These are phyloP conservation scores for Eimeria sp. DNA, from an alignment of 169 alveolate genomes.

Conservation along the genomic window DNA sequence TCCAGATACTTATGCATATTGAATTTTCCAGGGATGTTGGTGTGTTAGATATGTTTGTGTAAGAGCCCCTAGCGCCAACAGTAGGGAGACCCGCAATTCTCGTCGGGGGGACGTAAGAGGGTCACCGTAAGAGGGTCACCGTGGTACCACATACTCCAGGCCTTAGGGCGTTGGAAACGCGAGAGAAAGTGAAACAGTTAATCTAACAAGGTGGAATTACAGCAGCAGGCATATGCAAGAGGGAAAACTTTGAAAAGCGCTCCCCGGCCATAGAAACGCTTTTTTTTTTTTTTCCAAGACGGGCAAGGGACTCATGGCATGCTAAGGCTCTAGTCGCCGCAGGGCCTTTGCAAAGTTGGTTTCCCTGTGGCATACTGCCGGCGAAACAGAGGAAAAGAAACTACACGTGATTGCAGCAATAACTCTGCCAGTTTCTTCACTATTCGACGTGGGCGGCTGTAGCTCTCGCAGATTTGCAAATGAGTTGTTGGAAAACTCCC, in stretches of 20 bases:
- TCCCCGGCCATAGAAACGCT: not conserved
- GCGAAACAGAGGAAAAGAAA: not conserved
- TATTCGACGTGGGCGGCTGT: not conserved
- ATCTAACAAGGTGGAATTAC: not conserved
- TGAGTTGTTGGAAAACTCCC: not conserved
- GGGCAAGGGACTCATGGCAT: not conserved
- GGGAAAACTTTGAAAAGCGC: not conserved
- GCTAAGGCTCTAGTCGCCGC: not conserved
- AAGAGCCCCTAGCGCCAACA: not conserved
- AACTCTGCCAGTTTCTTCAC: not conserved
- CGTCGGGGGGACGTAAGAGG: not conserved
- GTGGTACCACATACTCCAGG: not conserved
- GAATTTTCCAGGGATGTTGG: not conserved
- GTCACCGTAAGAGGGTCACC: conserved; percentile 53
- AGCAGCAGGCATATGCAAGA: not conserved
- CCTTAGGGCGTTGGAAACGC: not conserved
- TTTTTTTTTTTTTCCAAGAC: not conserved
- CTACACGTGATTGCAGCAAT: not conserved
- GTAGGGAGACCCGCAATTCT: not conserved
- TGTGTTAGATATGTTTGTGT: not conserved
- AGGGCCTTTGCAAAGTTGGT: not conserved
- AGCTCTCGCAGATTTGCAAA: not conserved
- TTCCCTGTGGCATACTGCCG: not conserved
- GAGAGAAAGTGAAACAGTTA: not conserved
- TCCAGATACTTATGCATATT: not conserved